Base-by-base conservation (phyloP, 352 stramenopile genomes). In the Phytophthora cactorum region DNA sequence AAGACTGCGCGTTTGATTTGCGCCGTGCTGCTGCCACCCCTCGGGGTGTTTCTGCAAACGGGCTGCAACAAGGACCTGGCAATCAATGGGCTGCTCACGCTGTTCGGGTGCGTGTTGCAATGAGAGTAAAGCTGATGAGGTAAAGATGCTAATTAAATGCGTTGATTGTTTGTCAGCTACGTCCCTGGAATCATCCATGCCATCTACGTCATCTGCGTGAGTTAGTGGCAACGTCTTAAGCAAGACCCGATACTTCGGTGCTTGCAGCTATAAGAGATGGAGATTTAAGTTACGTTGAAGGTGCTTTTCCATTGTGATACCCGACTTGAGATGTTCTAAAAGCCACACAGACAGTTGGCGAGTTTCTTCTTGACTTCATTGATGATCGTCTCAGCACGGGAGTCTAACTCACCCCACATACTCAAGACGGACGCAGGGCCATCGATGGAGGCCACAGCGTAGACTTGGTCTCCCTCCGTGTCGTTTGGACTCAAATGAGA, bases 21-120 rank as follows among this genome's bases (percentile, higher is more conserved):
- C 53, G 65, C 78, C 5, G 70, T 88, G 53, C 38, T 87, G 32
- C 47, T 88, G 31, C 80, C 80, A 56, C 78, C 80, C 3, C 60
- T 89, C 25, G 80, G 78, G 29, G 80, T 89, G 12, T 86, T 75
- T 62, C 69, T 89, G 46, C 73, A 89, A 70, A 73, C 77, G 3
- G 80, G 80, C 52, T 86, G 77, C 64, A 81, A 53, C 59, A 89
- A 85, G 66, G 80, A 85, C 54, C 64, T 92, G 31, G 78, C 78
- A 6, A 88, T 90, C 63, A 92, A 92, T 64, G 66, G 74, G 10
- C 52, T 92, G 66, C 79, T 92, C 55, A 90, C 81, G 52, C 15
- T 89, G 3, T 74, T 89, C 52, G 78, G 79, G 79, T 88, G 49
- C 28, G 74, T 70, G 10, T 4, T 22, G 36, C 47, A 38, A 36